Evolutionary conservation across 176 grass and related monocot species (phyloP).

Genomic region (Tillandsia fasciculata): DNA sequence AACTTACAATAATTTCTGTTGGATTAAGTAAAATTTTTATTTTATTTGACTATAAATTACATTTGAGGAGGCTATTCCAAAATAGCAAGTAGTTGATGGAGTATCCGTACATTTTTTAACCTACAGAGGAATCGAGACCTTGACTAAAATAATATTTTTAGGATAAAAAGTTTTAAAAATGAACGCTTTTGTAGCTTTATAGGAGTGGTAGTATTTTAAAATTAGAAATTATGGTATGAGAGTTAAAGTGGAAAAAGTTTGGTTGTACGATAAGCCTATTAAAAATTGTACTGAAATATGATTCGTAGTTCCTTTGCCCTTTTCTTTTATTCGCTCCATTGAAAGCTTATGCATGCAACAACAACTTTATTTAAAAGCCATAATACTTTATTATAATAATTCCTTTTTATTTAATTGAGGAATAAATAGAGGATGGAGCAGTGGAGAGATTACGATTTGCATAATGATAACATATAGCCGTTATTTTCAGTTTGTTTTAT

Average conservation of each 20-base stretch:
- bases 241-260: not conserved
- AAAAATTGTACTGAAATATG: too few species aligned
- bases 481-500: not conserved
- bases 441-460: not conserved
- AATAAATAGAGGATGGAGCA: not conserved
- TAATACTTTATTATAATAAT: constrained; percentile 14
- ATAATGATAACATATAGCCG: not conserved
- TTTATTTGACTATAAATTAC: too few species aligned
- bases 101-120: not conserved
- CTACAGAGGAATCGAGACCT: not conserved
- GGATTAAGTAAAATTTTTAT: too few species aligned
- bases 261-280: too few species aligned
- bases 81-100: too few species aligned
- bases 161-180: not conserved
- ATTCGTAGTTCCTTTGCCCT: too few species aligned
- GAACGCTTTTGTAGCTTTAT: not conserved
- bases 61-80: too few species aligned
- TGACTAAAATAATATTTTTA: not conserved
- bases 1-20: too few species aligned
- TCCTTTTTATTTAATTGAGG: not conserved
- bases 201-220: not conserved
- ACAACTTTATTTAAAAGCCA: constrained; percentile 12
- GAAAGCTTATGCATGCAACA: constrained; percentile 24
- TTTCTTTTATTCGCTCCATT: constrained; percentile 8
- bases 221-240: not conserved